Evolutionary conservation across 768 basidiomycete genomes (phyloP), one percentile per base, ranked within the genome.

Genomic region (Paxillus involutus): DNA sequence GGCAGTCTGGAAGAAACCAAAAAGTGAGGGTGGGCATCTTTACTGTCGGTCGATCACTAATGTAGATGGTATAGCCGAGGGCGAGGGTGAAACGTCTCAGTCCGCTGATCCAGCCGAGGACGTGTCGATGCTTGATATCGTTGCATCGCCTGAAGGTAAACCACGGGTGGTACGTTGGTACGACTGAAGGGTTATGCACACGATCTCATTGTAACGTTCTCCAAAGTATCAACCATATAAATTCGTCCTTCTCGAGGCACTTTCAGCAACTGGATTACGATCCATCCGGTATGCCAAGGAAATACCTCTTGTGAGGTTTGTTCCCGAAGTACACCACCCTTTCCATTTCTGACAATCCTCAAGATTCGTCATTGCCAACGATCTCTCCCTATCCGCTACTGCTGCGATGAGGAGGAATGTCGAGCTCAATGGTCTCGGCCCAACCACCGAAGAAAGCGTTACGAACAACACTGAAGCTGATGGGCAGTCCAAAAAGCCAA

Each of bases 201-300:
- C 17, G 11, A 14, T 42, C 56, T 59, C 54, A 51, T 44, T 50
- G 5, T 19, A 32, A 32, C 13, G 2, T 44, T 33, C 16, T 33
- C 6, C 17, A 21, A 59, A 83, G 77, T 87, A 82, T 66, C 75
- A 70, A 17, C 80, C 84, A 0, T 78, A 85, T 59, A 86, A 82
- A 60, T 82, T 94, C 60, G 84, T 86, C 16, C 79, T 97, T 16
- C 77, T 99, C 10, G 97, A 99, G 71, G 93, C 95, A 0, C 82
- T 99, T 32, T 95, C 95, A 16, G 97, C 97, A 0, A 98, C 96
- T 0, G 97, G 97, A 30, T 79, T 99, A 26, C 86, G 97, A 7
- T 89, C 95, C 1, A 97, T 99, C 50, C 90, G 97, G 35, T 99
- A 98, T 69, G 96, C 95, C 0, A 94, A 97, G 63, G 97, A 99